Percentiles rank a stretch among this genome's conserved stretches.
These are phyloP conservation scores for Calocybe cyanea DNA, from an alignment of 768 basidiomycete genomes.

Conservation along the genomic window DNA sequence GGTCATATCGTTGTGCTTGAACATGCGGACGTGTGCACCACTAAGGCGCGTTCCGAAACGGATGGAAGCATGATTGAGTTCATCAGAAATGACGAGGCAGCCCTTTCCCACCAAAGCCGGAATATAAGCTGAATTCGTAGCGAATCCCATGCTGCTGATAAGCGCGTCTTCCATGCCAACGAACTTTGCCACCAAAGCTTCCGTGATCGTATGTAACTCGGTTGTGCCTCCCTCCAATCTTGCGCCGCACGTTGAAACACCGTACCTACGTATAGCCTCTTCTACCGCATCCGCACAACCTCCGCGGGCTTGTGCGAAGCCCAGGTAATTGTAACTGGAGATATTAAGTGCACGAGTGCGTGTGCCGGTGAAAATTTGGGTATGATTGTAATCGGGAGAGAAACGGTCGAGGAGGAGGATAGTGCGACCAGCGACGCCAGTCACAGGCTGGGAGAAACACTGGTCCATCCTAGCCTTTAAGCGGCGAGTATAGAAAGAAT, in stretches of 20 bases:
- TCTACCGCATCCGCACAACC: conserved; percentile 95
- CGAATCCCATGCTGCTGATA: conserved; percentile 95
- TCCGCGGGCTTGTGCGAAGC: conserved; percentile 91
- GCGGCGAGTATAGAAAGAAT: conserved; percentile 97
- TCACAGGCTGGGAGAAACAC: conserved; percentile 89
- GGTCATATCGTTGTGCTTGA: conserved; percentile 95
- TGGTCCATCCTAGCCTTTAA: conserved; percentile 94
- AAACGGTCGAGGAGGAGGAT: conserved; percentile 82
- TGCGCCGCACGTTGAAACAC: conserved; percentile 70
- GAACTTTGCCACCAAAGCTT: conserved; percentile 87
- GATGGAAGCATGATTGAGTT: conserved; percentile 94
- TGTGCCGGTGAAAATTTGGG: conserved; percentile 71
- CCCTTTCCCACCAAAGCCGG: conserved; percentile 91
- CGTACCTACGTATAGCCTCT: conserved; percentile 75
- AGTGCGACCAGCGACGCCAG: conserved; percentile 94
- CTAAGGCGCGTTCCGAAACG: conserved; percentile 88
- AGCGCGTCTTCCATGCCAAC: conserved; percentile 87
- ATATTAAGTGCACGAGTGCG: conserved; percentile 91
- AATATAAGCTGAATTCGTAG: conserved; percentile 90
- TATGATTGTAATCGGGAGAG: conserved; percentile 77
- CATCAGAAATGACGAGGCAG: conserved; percentile 93
- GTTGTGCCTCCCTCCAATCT: conserved; percentile 83
- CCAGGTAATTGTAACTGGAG: conserved; percentile 98
- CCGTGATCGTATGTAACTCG: conserved; percentile 77
- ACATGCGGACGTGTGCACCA: conserved; percentile 86